Conservation (phyloP, 768 basidiomycete genomes). For the Fistulinella prunicolor region DNA sequence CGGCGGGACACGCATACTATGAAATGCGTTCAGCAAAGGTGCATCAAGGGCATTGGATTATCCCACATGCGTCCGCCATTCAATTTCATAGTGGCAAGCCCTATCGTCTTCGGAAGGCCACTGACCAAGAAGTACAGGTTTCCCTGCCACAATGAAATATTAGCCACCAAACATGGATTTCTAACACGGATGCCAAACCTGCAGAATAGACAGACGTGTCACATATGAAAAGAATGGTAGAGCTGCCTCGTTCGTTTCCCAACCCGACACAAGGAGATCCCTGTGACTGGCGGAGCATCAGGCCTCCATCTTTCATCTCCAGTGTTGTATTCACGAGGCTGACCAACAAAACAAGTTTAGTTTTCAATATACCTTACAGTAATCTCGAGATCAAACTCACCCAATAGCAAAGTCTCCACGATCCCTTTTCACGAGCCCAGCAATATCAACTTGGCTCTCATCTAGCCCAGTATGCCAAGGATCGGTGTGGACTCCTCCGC, state of each 20-base stretch:
- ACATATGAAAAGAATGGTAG: constrained; percentile 76
- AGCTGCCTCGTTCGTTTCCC: constrained; percentile 48
- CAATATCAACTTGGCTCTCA: constrained; percentile 48
- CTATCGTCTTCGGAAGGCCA: constrained; percentile 57
- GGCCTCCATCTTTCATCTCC: constrained; percentile 46
- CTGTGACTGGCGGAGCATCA: constrained; percentile 53
- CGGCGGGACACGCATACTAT: constrained; percentile 72
- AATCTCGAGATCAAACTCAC: constrained; percentile 33
- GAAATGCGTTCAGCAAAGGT: not conserved
- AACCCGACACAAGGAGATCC: constrained; percentile 64
- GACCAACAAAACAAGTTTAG: not conserved
- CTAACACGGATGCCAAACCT: constrained; percentile 31
- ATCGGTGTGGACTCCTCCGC: constrained; percentile 54
- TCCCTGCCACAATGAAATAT: constrained; percentile 29
- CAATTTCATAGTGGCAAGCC: constrained; percentile 77
- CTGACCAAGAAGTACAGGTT: constrained; percentile 58
- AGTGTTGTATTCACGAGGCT: constrained; percentile 59
- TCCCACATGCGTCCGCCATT: constrained; percentile 80
- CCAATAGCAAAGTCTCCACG: constrained; percentile 74
- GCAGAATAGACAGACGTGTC: constrained; percentile 58
- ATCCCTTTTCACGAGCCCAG: constrained; percentile 55
- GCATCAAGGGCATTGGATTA: not conserved
- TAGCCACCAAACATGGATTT: not conserved
- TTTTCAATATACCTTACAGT: too few relatives aligned
- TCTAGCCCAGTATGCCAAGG: constrained; percentile 56